Base-by-base conservation (phyloP, 208 protist species). In the Leishmania arabica region DNA sequence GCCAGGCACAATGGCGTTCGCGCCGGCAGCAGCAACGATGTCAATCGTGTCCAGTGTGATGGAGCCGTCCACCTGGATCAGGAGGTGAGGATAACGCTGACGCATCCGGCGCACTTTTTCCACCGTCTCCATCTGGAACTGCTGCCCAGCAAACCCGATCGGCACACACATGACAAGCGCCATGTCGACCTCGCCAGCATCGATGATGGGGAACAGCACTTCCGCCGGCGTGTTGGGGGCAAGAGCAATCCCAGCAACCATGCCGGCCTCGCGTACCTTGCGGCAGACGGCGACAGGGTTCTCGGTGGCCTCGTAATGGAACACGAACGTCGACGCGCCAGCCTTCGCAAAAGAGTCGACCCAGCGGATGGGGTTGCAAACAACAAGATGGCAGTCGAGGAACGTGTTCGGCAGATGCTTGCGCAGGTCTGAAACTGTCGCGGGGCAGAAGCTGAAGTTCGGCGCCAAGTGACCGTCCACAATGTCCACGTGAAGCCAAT, bases 61-160 rank as follows among this genome's bases (percentile, higher is more conserved):
- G 34, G 99, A 99, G 64, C 99, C 99, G 86, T 99, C 99, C 11
- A 99, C 99, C 88, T 99, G 92, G 80, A 99, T 99, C 77, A 99
- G 92, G 8, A 99, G 77, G 42, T 87, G 70, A 27, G 98, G 96
- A 76, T 95, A 95, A 31, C 81, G 86, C 27, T 78, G 27, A 53
- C 99, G 90, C 6, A 99, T 80, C 66, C 85, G 70, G 42, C 62
- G 65, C 17, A 99, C 98, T 86, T 99, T 99, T 74, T 91, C 88
- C 92, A 99, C 97, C 91, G 97, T 97, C 17, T 99, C 94, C 0
- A 78, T 79, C 98, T 99, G 99, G 85, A 99, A 99, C 3, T 77
- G 88, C 89, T 99, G 99, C 17, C 99, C 99, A 21, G 99, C 99
- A 85, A 99, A 99, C 31, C 99, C 99, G 37, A 99, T 99, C 84